Percentiles rank a stretch among this genome's conserved stretches.
phyloP scores from a whole-genome alignment of 768 basidiomycete genomes.

The Lyophyllum semitale region DNA sequence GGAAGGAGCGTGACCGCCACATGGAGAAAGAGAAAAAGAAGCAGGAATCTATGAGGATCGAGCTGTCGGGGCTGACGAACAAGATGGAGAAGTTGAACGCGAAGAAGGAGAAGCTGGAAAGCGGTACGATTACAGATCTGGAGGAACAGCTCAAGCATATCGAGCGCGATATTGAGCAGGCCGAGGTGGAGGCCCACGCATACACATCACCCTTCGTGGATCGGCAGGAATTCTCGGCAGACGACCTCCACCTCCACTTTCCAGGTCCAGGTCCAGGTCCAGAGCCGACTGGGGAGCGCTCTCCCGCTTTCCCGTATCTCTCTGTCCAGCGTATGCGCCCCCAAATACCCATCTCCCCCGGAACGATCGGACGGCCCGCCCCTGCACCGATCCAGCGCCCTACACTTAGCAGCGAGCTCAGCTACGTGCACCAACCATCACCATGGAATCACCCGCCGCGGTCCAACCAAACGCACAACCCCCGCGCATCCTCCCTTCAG shows the following conservation, averaged over 20 bases:
- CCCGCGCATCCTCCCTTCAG: constrained; percentile 28
- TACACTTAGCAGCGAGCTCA: constrained; percentile 12
- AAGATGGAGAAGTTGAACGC: constrained; percentile 67
- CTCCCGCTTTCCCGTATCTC: constrained; percentile 17
- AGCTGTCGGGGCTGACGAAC: constrained; percentile 55
- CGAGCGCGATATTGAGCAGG: constrained; percentile 58
- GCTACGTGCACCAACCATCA: constrained; percentile 1
- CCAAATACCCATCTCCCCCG: constrained; percentile 16
- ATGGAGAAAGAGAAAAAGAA: constrained; percentile 51
- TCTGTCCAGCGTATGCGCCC: constrained; percentile 17
- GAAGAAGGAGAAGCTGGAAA: constrained; percentile 70
- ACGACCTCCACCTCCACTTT: constrained; percentile 10
- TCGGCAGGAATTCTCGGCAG: constrained; percentile 13
- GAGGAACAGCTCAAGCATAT: constrained; percentile 66
- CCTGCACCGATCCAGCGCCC: constrained; percentile 29
- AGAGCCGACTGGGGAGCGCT: constrained; percentile 22
- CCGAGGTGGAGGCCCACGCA: constrained; percentile 32
- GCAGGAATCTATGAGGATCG: constrained; percentile 56
- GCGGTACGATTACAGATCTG: constrained; percentile 58
- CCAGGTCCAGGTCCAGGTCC: constrained; percentile 11
- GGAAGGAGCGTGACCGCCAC: constrained; percentile 46
- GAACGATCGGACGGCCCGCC: constrained; percentile 20
- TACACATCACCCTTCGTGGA: constrained; percentile 11
- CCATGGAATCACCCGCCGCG: constrained; percentile 9
- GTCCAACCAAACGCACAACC: constrained; percentile 18